Base-by-base conservation (phyloP, 2,329 filamentous ascomycete species). In the Dothideomycetes sp. region DNA sequence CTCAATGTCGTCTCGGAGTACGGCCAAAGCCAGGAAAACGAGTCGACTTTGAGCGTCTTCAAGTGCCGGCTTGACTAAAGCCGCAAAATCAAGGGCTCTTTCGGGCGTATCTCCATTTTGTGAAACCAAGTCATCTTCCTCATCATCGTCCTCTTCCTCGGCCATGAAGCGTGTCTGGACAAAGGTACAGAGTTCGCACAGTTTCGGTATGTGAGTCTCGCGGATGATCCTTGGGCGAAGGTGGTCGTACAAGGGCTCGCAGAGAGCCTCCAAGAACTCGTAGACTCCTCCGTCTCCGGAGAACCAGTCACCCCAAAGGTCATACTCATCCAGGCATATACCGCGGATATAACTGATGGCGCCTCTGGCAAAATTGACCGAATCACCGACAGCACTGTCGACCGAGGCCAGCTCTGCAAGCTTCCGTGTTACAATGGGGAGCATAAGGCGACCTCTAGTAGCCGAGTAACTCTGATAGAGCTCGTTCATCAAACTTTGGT, bases 261-360 rank as follows among this genome's bases (percentile, higher is more conserved):
- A 80, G 33, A 82, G 65, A 13, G 75, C 71, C 54, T 82, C 78
- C 1, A 82, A 62, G 47, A 80, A 82, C 45, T 81, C 75, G 51
- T 82, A 78, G 5, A 80, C 55, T 2, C 72, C 74, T 18, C 68
- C 71, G 44, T 80, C 73, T 3, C 71, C 74, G 45, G 77, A 72
- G 46, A 81, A 79, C 76, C 76, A 80, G 54, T 80, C 74, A 4
- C 67, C 67, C 76, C 77, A 82, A 6, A 82, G 60, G 39, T 80
- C 76, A 53, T 77, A 78, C 54, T 82, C 78, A 48, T 82, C 78
- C 40, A 78, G 61, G 48, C 78, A 82, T 12, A 82, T 71, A 4
- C 74, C 75, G 37, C 76, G 73, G 41, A 80, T 70, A 49, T 80
- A 82, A 54, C 75, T 74, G 44, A 82, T 78, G 48, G 74, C 76